Base-by-base conservation (phyloP, 768 basidiomycete species). In the Mycena chlorophos region DNA sequence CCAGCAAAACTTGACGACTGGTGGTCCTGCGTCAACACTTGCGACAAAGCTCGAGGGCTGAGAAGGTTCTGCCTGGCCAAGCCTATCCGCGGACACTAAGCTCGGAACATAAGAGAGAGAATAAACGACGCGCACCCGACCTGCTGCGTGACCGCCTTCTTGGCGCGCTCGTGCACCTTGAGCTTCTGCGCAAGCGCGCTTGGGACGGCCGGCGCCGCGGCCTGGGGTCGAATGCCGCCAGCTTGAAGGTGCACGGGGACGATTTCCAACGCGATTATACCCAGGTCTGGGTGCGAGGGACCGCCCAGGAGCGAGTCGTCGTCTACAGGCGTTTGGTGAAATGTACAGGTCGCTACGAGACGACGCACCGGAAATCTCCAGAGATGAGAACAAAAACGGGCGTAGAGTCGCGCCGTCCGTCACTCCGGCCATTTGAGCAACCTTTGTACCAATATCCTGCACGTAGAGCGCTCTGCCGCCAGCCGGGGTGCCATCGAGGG, bases 91-190 rank as follows among this genome's bases (percentile, higher is more conserved):
- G 30, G 16, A 37, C 28, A 20, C 23, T 8, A 10, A 20, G 17
- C 3, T 6, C 25, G 20, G 14, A 4, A 4, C 10, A 20, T 4
- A 3, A 29, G 17, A 49, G 23, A 1, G 13, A 28, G 39, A 4
- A 48, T 45, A 2, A 10, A 60, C 50, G 46, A 39, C 37, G 55
- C 40, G 13, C 13, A 42, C 40, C 20, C 14, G 13, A 42, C 49
- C n/a, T 60, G 58, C 16, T 60, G 58, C 3, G 58, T 60, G 12
- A 60, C 58, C 3, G 54, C 54, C 31, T 55, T 60, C 51, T 60
- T 60, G n/a, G 51, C 26, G 16, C 51, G 54, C 17, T 56, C 55
- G 16, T 61, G 55, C 1, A 56, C 29, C 25, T 50, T 57, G 25
- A 55, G 25, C 17, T 77, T 22, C 17, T 34, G 31, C 31, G 31